Percentiles rank a stretch among this genome's conserved stretches.
phyloP scores from a whole-genome alignment of 208 protist genomes.

The Blastocrithidia nonstop region DNA sequence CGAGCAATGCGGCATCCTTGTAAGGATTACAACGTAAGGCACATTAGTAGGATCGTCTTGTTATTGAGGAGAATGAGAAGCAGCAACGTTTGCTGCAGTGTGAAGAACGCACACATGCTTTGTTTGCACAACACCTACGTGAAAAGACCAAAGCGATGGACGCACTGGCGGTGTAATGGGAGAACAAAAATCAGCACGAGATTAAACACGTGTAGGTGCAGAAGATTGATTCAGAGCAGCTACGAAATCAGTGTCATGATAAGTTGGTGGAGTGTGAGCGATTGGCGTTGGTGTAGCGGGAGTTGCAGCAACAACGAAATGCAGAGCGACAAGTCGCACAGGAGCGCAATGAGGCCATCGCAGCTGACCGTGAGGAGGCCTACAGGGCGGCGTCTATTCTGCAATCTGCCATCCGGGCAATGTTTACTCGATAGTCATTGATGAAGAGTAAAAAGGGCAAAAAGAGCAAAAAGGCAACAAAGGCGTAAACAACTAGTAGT shows the following conservation, averaged over 20 bases:
- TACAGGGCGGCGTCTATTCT: constrained; percentile 65
- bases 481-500: not conserved
- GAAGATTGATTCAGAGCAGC: constrained; percentile 75
- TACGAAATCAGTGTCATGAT: constrained; percentile 56
- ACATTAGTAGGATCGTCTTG: constrained; percentile 21
- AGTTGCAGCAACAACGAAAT: constrained; percentile 35
- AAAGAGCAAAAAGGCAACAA: constrained; percentile 45
- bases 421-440: constrained; percentile 62
- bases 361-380: constrained; percentile 23
- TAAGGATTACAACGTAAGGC: constrained; percentile 51
- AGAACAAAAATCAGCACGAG: constrained; percentile 56
- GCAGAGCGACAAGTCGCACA: constrained; percentile 13
- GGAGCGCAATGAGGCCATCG: constrained; percentile 10
- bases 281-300: constrained; percentile 24
- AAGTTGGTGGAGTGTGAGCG: constrained; percentile 38
- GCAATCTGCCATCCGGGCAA: constrained; percentile 60
- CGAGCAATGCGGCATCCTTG: constrained; percentile 33
- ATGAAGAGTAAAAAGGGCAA: constrained; percentile 55
- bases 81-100: constrained; percentile 19
- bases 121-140: constrained; percentile 53
- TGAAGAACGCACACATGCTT: constrained; percentile 30
- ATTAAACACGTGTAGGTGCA: constrained; percentile 54
- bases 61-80: constrained; percentile 15
- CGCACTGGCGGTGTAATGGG: constrained; percentile 51
- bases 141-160: constrained; percentile 58